Evolutionary conservation across 148 eudicot species (phyloP).

Genomic region (Amaranthus palmeri): DNA sequence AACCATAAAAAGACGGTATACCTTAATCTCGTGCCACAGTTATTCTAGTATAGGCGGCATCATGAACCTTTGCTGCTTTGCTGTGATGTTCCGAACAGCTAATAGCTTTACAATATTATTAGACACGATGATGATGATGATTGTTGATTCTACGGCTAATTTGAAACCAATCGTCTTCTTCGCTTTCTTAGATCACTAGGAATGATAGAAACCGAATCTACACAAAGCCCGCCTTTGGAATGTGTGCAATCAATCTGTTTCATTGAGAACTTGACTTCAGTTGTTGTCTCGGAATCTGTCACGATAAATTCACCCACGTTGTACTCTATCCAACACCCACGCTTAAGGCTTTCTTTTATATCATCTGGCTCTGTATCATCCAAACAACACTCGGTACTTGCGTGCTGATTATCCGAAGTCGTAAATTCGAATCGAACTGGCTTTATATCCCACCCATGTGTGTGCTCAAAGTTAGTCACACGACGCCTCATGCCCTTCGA

Average conservation of each 20-base stretch:
- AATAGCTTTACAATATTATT: constrained; percentile 4
- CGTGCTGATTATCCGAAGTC: constrained; percentile 81
- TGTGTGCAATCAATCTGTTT: constrained; percentile 99
- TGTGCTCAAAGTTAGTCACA: constrained; percentile 69
- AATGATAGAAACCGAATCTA: constrained; percentile 78
- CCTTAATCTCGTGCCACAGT: not conserved
- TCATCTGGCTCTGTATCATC: constrained; percentile 60
- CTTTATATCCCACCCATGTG: constrained; percentile 94
- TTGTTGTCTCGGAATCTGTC: constrained; percentile 40
- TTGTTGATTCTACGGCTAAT: constrained; percentile 19
- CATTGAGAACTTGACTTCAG: constrained; percentile 78
- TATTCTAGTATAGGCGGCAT: constrained; percentile 4
- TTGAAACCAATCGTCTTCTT: constrained; percentile 37
- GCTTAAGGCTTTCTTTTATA: constrained; percentile 53
- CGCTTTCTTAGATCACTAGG: constrained; percentile 56
- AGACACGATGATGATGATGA: not conserved
- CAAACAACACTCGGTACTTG: constrained; percentile 54
- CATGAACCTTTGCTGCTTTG: not conserved
- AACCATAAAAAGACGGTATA: not conserved
- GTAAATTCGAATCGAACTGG: constrained; percentile 80
- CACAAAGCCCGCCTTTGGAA: constrained; percentile 97
- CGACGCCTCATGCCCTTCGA: constrained; percentile 84
- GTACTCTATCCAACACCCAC: constrained; percentile 89
- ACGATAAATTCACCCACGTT: constrained; percentile 82
- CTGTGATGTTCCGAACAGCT: constrained; percentile 6